Evolutionary conservation across 1,284 basidiomycete species (phyloP), one percentile per base, ranked within the genome.

Genomic region (Xerocomus minutiporus): DNA sequence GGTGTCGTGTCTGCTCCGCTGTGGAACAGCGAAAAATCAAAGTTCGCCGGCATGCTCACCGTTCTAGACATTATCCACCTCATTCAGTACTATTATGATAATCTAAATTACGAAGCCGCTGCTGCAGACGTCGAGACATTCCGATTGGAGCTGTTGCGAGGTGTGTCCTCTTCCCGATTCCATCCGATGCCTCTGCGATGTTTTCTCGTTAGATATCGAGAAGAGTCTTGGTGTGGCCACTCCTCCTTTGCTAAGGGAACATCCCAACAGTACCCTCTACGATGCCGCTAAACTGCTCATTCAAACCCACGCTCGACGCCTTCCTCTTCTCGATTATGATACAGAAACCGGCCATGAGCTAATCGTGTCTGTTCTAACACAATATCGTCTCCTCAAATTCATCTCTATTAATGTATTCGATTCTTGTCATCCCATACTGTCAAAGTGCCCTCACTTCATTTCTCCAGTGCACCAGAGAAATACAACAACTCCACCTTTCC

Each of bases 361-460:
- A 17, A 94, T 99, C 59, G 86, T 99, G 43, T 94, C 91, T 32
- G 95, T 98, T 2, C 76, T 99, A 56, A 99, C 97, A 0, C 97
- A 99, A 71, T 99, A 99, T 66, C 84, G 97, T 29, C 86, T 99
- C 23, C 84, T 99, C 70, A 99, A 99, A 71, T 99, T 98, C 67
- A 97, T 99, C 57, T 88, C 97, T 36, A 96, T 97, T 71, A 99
- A 99, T 70, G 95, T 96, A 65, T n/a, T 58, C 83, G 75, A n/a
- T 51, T 32, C 32, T 36, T 38, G 51, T 53, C 32, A 43, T 55
- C 29, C 51, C 32, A 41, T 35, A n/a, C 45, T 17, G 28, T 52
- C 51, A 53, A 35, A 43, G 41, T 44, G 52, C 6, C 55, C 55
- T 52, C 49, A 56, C 41, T 25, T 35, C 17, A 53, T 17, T 51